Conservation (phyloP, 441 rosid genomes). For the Sinapis alba region DNA sequence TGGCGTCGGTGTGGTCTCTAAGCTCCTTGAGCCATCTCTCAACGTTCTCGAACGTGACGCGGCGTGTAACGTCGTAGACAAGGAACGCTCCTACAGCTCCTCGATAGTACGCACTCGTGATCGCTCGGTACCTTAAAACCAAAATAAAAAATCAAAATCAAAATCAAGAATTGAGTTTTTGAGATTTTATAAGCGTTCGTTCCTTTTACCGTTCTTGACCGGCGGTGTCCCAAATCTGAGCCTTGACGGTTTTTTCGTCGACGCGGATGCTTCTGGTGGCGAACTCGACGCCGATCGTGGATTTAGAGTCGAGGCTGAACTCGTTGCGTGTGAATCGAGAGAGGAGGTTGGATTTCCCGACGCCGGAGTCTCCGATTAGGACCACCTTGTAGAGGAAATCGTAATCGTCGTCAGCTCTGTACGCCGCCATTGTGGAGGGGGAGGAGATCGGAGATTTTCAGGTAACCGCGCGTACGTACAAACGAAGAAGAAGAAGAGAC, state of each 20-base stretch:
- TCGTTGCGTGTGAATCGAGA: conserved; percentile 73
- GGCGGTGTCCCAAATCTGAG: conserved; percentile 84
- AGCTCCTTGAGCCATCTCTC: conserved; percentile 66
- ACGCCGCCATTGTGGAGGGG: conserved; percentile 55
- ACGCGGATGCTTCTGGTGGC: conserved; percentile 72
- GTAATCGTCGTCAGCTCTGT: conserved; percentile 79
- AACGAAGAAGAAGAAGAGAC: conserved; percentile 4
- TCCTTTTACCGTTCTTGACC: conserved; percentile 73
- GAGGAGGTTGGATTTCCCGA: conserved; percentile 71
- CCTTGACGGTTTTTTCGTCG: conserved; percentile 72
- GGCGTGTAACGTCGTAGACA: conserved; percentile 56
- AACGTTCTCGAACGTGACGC: conserved; percentile 60
- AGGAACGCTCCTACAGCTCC: conserved; percentile 66
- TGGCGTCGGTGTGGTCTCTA: conserved; percentile 55
- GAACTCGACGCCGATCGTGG: conserved; percentile 79
- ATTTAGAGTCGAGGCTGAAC: conserved; percentile 77
- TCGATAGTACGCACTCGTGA: conserved; percentile 61
- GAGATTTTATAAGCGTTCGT: neutral
- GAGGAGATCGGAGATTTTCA: conserved; percentile 6
- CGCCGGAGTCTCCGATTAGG: conserved; percentile 77
- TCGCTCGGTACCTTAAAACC: conserved; percentile 55
- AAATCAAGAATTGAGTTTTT: neutral
- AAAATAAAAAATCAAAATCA: neutral
- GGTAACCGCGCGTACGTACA: conserved; percentile 9
- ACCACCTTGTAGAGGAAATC: conserved; percentile 78